Conservation (phyloP, 2,329 filamentous ascomycete species). For the Colletotrichum destructivum region DNA sequence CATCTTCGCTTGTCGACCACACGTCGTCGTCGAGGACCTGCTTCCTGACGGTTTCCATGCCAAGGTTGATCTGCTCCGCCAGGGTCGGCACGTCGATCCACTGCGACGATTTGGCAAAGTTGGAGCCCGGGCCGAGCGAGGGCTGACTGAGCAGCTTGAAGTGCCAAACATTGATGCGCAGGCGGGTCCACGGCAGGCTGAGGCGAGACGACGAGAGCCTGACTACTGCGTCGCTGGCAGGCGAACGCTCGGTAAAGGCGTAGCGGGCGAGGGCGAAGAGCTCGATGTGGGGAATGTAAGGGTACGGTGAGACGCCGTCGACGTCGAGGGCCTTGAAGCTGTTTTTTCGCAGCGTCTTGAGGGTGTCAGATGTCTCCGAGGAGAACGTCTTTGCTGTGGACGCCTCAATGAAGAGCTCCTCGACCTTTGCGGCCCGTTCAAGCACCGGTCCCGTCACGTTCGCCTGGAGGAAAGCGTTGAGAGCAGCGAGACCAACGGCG, state of each 20-base stretch:
- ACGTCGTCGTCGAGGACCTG: conserved; percentile 55
- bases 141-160: conserved; percentile 74
- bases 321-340: conserved; percentile 71
- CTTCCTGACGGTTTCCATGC: conserved; percentile 59
- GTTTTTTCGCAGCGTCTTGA: conserved; percentile 61
- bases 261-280: conserved; percentile 81
- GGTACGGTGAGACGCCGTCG: conserved; percentile 90
- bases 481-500: conserved; percentile 75
- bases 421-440: conserved; percentile 51
- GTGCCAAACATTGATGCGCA: conserved; percentile 82
- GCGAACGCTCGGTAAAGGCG: conserved; percentile 56
- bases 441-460: conserved; percentile 91
- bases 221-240: conserved; percentile 46
- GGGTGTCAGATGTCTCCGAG: conserved; percentile 40
- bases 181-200: conserved; percentile 71
- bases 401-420: conserved; percentile 58
- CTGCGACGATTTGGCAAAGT: conserved; percentile 69
- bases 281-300: conserved; percentile 86
- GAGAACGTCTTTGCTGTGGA: background rate
- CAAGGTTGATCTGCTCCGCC: conserved; percentile 63
- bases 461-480: conserved; percentile 86
- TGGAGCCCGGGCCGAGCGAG: conserved; percentile 66
- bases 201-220: conserved; percentile 56
- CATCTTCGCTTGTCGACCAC: conserved; percentile 52
- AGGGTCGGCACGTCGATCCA: conserved; percentile 74